phyloP scores from a whole-genome alignment of 2,329 filamentous ascomycete genomes.

The Paracoccidioides lutzii region DNA sequence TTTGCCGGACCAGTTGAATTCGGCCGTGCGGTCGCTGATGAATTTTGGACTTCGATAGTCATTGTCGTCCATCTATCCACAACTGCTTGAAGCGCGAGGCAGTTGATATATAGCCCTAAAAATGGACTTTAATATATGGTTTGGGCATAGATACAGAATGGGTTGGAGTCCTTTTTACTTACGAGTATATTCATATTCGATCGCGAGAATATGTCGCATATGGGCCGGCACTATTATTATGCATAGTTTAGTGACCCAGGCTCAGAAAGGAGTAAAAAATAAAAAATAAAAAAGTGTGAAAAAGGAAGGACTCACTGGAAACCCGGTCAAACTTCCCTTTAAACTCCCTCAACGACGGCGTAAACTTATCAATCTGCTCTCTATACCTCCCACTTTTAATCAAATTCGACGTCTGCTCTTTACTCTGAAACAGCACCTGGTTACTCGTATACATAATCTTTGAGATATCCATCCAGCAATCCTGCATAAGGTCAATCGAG shows the following conservation, averaged over 20 bases:
- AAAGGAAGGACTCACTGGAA: constrained; percentile 26
- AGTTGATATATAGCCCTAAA: constrained; percentile 77
- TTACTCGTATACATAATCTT: constrained; percentile 87
- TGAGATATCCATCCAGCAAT: constrained; percentile 90
- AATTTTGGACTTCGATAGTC: constrained; percentile 26
- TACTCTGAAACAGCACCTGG: constrained; percentile 72
- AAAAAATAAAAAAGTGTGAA: background rate
- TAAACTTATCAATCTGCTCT: constrained; percentile 65
- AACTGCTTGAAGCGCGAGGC: constrained; percentile 82
- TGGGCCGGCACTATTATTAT: constrained; percentile 39
- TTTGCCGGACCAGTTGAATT: constrained; percentile 11
- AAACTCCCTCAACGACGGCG: constrained; percentile 67
- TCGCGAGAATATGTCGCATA: constrained; percentile 65
- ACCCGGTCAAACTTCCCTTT: constrained; percentile 70
- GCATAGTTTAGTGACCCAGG: constrained; percentile 14
- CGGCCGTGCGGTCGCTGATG: constrained; percentile 11
- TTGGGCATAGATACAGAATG: background rate
- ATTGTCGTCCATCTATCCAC: constrained; percentile 83
- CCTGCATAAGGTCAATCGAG: constrained; percentile 47
- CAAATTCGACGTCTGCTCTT: constrained; percentile 75
- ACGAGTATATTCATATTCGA: constrained; percentile 91
- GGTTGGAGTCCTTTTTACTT: constrained; percentile 28
- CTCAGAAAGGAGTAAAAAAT: background rate
- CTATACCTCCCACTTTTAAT: constrained; percentile 80
- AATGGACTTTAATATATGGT: background rate